These are phyloP conservation scores for Candida vartiovaarae DNA, from an alignment of 805 yeast genomes.

Conservation along the genomic window DNA sequence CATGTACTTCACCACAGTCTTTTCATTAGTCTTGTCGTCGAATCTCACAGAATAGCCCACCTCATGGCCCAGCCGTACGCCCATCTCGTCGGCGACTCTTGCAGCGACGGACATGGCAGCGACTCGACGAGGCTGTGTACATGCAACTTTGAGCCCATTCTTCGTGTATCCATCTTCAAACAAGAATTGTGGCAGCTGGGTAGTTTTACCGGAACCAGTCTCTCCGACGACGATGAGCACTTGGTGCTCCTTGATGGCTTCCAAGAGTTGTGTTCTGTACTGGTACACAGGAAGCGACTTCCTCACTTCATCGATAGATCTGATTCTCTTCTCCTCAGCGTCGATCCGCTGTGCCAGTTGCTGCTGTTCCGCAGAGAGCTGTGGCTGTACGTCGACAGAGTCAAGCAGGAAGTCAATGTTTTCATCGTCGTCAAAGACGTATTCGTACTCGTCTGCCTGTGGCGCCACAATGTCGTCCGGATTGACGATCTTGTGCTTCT, in stretches of 20 bases:
- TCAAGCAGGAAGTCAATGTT: constrained; percentile 46
- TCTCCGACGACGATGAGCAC: constrained; percentile 75
- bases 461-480: constrained; percentile 37
- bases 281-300: constrained; percentile 69
- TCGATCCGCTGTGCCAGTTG: constrained; percentile 28
- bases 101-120: constrained; percentile 90
- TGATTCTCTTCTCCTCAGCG: constrained; percentile 28
- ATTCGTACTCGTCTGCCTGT: constrained; percentile 53
- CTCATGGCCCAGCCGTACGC: constrained; percentile 67
- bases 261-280: constrained; percentile 52
- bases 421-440: constrained; percentile 66
- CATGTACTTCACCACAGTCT: constrained; percentile 77
- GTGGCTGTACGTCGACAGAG: constrained; percentile 14
- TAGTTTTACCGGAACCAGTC: constrained; percentile 93
- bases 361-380: constrained; percentile 26
- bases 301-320: constrained; percentile 34
- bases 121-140: constrained; percentile 93
- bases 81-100: constrained; percentile 88
- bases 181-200: constrained; percentile 85
- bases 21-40: constrained; percentile 63
- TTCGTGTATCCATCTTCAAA: constrained; percentile 74
- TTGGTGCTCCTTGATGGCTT: constrained; percentile 55
- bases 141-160: constrained; percentile 57
- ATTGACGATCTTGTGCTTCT: constrained; percentile 21
- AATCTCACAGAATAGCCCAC: constrained; percentile 90